Conservation (phyloP, 106 monocot genomes). For the Acanthochlamys bracteata region DNA sequence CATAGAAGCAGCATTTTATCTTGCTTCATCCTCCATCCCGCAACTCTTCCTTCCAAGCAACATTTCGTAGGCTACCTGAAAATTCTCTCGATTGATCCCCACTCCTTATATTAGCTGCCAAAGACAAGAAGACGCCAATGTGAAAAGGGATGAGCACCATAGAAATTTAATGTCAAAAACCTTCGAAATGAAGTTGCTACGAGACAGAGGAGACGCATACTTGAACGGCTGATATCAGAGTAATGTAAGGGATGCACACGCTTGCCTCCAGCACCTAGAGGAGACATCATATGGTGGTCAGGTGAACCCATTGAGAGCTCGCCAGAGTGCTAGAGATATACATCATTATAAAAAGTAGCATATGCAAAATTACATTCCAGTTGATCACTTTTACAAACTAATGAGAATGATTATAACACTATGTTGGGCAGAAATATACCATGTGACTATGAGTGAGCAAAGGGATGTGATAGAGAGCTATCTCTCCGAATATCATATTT, state of each 20-base stretch:
- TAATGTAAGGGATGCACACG: conserved; percentile 23
- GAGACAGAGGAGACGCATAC: background rate
- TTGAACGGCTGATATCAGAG: conserved; percentile 6
- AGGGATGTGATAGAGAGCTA: conserved; percentile 19
- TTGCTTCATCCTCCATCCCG: conserved; percentile 25
- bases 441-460: conserved; percentile 11
- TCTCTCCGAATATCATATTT: conserved; percentile 33
- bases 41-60: conserved; percentile 27
- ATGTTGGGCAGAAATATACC: conserved; percentile 9
- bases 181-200: background rate
- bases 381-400: background rate
- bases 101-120: conserved; percentile 17
- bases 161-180: background rate
- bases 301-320: conserved; percentile 29
- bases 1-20: conserved; percentile 12
- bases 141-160: background rate
- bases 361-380: background rate
- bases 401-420: background rate
- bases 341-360: background rate
- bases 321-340: conserved; percentile 18
- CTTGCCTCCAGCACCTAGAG: conserved; percentile 23
- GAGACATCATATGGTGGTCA: conserved; percentile 32
- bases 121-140: conserved; percentile 2
- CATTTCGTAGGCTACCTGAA: conserved; percentile 14
- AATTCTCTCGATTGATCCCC: conserved; percentile 19